phyloP scores from a whole-genome alignment of 1,284 basidiomycete genomes.

The Pulveroboletus sp. region DNA sequence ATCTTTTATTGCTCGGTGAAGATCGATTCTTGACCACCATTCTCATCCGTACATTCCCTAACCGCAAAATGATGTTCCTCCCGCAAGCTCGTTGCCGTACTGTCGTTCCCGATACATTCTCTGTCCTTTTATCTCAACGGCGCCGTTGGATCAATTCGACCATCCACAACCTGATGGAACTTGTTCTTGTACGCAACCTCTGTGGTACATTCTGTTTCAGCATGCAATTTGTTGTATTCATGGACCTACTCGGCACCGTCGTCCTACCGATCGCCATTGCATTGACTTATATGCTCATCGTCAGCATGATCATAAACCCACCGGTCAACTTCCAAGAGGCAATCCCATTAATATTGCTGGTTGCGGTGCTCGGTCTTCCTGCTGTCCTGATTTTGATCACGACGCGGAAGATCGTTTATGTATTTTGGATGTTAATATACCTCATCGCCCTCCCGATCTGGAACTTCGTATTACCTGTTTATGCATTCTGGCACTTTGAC shows the following conservation, averaged over 20 bases:
- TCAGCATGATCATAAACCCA: conserved; percentile 79
- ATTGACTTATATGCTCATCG: conserved; percentile 88
- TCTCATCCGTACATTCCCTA: conserved; percentile 94
- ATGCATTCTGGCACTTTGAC: conserved; percentile 99
- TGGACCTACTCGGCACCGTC: conserved; percentile 96
- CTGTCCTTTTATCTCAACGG: conserved; percentile 91
- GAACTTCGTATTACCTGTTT: conserved; percentile 93
- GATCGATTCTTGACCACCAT: conserved; percentile 98
- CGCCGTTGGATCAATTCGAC: conserved; percentile 99
- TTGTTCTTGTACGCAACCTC: conserved; percentile 93
- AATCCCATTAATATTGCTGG: conserved; percentile 90
- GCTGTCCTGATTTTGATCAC: conserved; percentile 92
- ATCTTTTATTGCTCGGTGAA: conserved; percentile 93
- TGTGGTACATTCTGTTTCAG: conserved; percentile 97
- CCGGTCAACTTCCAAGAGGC: conserved; percentile 88
- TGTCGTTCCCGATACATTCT: conserved; percentile 95
- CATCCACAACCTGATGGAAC: conserved; percentile 99
- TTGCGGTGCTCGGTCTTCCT: conserved; percentile 91
- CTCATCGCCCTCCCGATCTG: conserved; percentile 89
- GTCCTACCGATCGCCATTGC: conserved; percentile 94
- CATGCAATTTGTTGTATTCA: conserved; percentile 98
- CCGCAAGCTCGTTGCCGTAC: conserved; percentile 96
- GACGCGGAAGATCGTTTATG: conserved; percentile 92
- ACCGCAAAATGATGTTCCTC: conserved; percentile 99
- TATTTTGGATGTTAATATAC: conserved; percentile 98